Percentiles rank a stretch among this genome's conserved stretches.
phyloP scores from a whole-genome alignment of 371 early-diverging fungal species.

The Furculomyces boomerangus region DNA sequence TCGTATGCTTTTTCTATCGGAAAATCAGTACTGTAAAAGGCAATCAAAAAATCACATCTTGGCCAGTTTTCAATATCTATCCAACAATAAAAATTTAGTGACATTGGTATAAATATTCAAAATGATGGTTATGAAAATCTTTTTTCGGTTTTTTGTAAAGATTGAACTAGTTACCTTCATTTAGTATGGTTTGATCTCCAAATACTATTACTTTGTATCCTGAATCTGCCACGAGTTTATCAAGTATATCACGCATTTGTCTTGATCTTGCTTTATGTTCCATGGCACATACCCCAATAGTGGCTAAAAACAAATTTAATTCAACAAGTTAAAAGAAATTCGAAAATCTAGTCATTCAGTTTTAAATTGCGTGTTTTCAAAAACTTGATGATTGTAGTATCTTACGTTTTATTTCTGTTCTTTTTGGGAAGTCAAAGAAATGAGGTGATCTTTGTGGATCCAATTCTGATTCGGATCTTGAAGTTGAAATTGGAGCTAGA shows the following conservation, averaged over 20 bases:
- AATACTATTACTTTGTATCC: conserved; percentile 80
- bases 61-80: conserved; percentile 67
- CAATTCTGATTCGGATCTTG: too few species aligned
- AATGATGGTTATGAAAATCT: background rate
- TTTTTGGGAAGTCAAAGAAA: conserved; percentile 1
- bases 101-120: background rate
- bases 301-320: background rate
- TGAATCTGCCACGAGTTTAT: conserved; percentile 49
- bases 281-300: conserved; percentile 84
- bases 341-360: conserved; percentile 2
- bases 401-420: background rate
- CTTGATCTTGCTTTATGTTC: conserved; percentile 88
- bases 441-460: background rate
- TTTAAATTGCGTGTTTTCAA: too few species aligned
- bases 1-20: conserved; percentile 85
- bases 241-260: conserved; percentile 89
- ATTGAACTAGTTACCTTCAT: conserved; percentile 42
- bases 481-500: too few species aligned
- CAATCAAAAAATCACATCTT: conserved; percentile 86
- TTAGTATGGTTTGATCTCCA: conserved; percentile 90
- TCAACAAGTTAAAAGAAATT: background rate
- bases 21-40: conserved; percentile 91
- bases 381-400: background rate
- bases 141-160: conserved; percentile 2
- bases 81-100: background rate